Conservation (phyloP, 768 basidiomycete genomes). For the Glaciozyma martinii region DNA sequence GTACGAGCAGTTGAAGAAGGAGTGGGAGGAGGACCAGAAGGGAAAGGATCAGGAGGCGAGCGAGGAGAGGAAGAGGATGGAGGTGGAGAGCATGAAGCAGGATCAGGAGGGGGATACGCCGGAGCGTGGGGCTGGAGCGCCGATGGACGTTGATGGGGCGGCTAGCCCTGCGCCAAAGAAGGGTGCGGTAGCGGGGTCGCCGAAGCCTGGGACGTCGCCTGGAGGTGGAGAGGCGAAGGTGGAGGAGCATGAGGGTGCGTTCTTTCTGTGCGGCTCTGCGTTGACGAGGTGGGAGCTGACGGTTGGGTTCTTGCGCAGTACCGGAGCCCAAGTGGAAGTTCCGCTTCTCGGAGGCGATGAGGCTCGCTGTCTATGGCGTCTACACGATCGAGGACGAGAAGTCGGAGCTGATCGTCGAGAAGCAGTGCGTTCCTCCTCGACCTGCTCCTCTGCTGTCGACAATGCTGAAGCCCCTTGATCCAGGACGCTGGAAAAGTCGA, state of each 20-base stretch:
- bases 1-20: not conserved
- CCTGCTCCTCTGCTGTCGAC: not conserved
- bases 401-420: slow-evolving; percentile 48
- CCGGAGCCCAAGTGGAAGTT: slow-evolving; percentile 59
- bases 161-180: too few relatives aligned
- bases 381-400: slow-evolving; percentile 75
- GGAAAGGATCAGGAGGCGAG: not conserved
- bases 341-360: slow-evolving; percentile 70
- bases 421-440: slow-evolving; percentile 35
- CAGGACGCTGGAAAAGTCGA: slow-evolving; percentile 55
- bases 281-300: not conserved
- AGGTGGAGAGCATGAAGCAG: not conserved
- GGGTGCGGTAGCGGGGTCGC: too few relatives aligned
- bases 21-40: slow-evolving; percentile 4
- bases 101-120: too few relatives aligned
- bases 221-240: not conserved
- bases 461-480: too few relatives aligned
- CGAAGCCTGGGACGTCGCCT: not conserved
- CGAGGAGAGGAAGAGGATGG: not conserved
- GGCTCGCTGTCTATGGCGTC: slow-evolving; percentile 66
- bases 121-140: not conserved
- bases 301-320: slow-evolving; percentile 2
- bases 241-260: slow-evolving; percentile 1
- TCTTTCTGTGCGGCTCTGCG: too few relatives aligned
- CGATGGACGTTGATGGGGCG: too few relatives aligned